A percentile compares a stretch with the other conserved stretches of the same genome.
Conservation (phyloP, 1,284 basidiomycete genomes). For the Jaminaea rosea region DNA sequence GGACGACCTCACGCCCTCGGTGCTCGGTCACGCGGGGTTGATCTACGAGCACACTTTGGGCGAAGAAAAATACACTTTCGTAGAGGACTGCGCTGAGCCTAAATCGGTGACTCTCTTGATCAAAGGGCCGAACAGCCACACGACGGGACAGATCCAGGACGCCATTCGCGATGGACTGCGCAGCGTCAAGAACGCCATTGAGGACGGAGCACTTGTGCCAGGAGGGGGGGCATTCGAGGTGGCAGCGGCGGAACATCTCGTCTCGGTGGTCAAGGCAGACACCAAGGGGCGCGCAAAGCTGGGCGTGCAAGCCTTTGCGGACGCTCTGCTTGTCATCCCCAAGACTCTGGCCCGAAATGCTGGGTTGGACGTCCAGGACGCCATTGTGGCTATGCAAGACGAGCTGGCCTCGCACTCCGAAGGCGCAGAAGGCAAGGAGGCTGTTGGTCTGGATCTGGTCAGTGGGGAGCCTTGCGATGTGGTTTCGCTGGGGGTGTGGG, state of each 20-base stretch:
- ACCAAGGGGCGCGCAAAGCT: conserved; percentile 96
- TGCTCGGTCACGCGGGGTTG: conserved; percentile 91
- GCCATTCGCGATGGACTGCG: conserved; percentile 91
- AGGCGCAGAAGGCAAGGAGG: conserved; percentile 57
- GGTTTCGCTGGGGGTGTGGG: conserved; percentile 90
- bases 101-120: conserved; percentile 93
- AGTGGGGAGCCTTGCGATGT: conserved; percentile 96
- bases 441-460: conserved; percentile 81
- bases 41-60: conserved; percentile 99
- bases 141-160: conserved; percentile 92
- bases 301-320: conserved; percentile 93
- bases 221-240: conserved; percentile 97
- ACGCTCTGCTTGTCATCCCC: conserved; percentile 86
- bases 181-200: conserved; percentile 91
- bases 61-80: conserved; percentile 97
- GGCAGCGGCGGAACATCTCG: conserved; percentile 75
- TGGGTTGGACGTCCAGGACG: conserved; percentile 94
- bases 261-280: conserved; percentile 63
- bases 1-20: conserved; percentile 82
- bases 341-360: conserved; percentile 95
- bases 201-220: conserved; percentile 78
- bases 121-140: conserved; percentile 80
- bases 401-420: conserved; percentile 70
- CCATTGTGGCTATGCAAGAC: conserved; percentile 82
- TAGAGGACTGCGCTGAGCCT: conserved; percentile 94